phyloP scores from a whole-genome alignment of 2,329 filamentous ascomycete species.

The Fusarium dimerum region DNA sequence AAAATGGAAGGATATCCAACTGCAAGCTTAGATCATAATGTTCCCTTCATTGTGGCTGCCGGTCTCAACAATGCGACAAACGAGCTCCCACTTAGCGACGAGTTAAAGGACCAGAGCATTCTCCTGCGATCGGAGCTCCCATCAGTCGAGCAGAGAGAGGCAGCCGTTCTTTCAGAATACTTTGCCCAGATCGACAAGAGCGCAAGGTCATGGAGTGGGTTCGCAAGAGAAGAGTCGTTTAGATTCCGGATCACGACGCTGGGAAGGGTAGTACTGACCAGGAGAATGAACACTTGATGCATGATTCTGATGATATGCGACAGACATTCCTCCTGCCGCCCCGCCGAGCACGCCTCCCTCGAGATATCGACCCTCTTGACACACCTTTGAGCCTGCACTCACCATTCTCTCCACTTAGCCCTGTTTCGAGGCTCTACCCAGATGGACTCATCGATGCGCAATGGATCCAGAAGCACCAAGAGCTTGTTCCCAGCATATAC shows the following conservation, averaged over 20 bases:
- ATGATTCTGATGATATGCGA: conserved; percentile 28
- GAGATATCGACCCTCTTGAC: conserved; percentile 49
- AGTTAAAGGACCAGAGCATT: conserved; percentile 59
- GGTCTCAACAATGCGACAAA: conserved; percentile 59
- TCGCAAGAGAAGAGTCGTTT: conserved; percentile 52
- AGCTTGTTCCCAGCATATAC: conserved; percentile 76
- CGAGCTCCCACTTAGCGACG: conserved; percentile 46
- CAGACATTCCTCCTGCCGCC: conserved; percentile 59
- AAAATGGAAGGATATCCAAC: conserved; percentile 77
- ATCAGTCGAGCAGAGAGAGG: conserved; percentile 63
- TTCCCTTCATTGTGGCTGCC: conserved; percentile 80
- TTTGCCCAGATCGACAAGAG: conserved; percentile 67
- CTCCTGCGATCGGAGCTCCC: conserved; percentile 72
- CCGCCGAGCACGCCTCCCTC: conserved; percentile 55
- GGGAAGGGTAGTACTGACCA: conserved; percentile 68
- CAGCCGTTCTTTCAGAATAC: conserved; percentile 63
- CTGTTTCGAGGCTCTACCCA: conserved; percentile 79
- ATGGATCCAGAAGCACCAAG: conserved; percentile 90
- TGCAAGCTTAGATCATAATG: conserved; percentile 82
- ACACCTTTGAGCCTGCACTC: conserved; percentile 72
- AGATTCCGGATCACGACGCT: conserved; percentile 71
- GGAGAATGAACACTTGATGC: conserved; percentile 13
- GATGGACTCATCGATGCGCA: conserved; percentile 81
- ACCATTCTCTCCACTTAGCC: conserved; percentile 85
- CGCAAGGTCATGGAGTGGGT: conserved; percentile 65